Evolutionary conservation across 495 filamentous ascomycete genomes (phyloP), one percentile per base, ranked within the genome.

Genomic region (Daldinia concentrica): DNA sequence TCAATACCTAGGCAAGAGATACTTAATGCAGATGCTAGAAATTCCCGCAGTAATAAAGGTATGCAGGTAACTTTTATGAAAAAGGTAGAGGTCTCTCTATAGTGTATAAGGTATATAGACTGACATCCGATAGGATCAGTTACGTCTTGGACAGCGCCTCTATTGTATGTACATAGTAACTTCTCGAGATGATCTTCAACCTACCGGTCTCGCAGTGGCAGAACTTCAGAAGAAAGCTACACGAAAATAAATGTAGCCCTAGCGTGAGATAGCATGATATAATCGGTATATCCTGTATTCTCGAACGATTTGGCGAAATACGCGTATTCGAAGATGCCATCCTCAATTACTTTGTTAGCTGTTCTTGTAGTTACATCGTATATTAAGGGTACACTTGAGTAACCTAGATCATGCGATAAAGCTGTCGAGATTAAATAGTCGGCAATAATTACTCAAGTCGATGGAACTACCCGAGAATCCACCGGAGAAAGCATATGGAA

Each of bases 11-110:
- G 17, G 3, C 19, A 22, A 57, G n/a, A 22, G 6, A 29, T 56
- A 22, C n/a, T 56, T 15, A 4, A 5, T 32, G n/a, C 27, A 58
- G 19, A 56, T 59, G 56, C 26, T 24, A 24, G 61, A 62, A 73
- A 68, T 73, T 73, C 56, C 65, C 70, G 60, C 70, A 68, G 24
- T 64, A 19, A 65, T 65, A 62, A 22, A 24, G 29, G 19, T 17
- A 57, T 22, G 37, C 34, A 50, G 9, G 22, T 39, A n/a, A n/a
- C n/a, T n/a, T n/a, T n/a, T n/a, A n/a, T n/a, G n/a, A n/a, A n/a
- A n/a, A n/a, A n/a, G n/a, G n/a, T n/a, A n/a, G n/a, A n/a, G n/a
- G n/a, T n/a, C n/a, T n/a, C n/a, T n/a, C n/a, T n/a, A n/a, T n/a
- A n/a, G n/a, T n/a, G n/a, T n/a, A n/a, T n/a, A n/a, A 50, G 9